phyloP scores from a whole-genome alignment of 495 filamentous ascomycete species.

The Beverwykella pulmonaria region DNA sequence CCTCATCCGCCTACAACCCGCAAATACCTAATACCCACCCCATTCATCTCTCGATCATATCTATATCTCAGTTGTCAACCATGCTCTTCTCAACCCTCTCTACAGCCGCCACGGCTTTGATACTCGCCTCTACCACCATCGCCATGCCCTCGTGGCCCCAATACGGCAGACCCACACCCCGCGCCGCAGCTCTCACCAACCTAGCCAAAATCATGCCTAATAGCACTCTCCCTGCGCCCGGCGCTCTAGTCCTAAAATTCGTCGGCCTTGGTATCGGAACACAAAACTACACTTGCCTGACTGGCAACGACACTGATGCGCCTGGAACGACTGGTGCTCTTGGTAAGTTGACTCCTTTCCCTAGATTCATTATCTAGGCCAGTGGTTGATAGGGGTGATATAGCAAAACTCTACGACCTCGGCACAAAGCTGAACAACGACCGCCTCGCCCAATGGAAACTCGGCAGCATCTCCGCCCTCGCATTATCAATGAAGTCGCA shows the following conservation, averaged over 20 bases:
- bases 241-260: conserved; percentile 33
- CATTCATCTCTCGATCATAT: too few relatives aligned
- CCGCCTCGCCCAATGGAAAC: conserved; percentile 25
- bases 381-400: too few relatives aligned
- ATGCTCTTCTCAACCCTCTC: conserved; percentile 30
- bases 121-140: conserved; percentile 9
- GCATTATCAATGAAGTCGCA: conserved; percentile 21
- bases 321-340: conserved; percentile 29
- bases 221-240: conserved; percentile 25
- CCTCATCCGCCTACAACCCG: too few relatives aligned
- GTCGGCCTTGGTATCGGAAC: conserved; percentile 38
- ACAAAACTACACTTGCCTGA: conserved; percentile 40
- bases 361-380: too few relatives aligned
- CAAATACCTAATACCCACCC: too few relatives aligned
- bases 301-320: conserved; percentile 20
- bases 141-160: conserved; percentile 8
- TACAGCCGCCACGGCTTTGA: conserved; percentile 18
- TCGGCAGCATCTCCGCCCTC: conserved; percentile 31
- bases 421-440: conserved; percentile 31
- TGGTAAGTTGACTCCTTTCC: too few relatives aligned
- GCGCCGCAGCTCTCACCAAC: background rate
- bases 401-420: conserved; percentile 37
- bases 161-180: background rate
- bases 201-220: conserved; percentile 15
- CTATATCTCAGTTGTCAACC: too few relatives aligned